phyloP scores from a whole-genome alignment of 352 stramenopile genomes.

The Phytophthora colocasiae region DNA sequence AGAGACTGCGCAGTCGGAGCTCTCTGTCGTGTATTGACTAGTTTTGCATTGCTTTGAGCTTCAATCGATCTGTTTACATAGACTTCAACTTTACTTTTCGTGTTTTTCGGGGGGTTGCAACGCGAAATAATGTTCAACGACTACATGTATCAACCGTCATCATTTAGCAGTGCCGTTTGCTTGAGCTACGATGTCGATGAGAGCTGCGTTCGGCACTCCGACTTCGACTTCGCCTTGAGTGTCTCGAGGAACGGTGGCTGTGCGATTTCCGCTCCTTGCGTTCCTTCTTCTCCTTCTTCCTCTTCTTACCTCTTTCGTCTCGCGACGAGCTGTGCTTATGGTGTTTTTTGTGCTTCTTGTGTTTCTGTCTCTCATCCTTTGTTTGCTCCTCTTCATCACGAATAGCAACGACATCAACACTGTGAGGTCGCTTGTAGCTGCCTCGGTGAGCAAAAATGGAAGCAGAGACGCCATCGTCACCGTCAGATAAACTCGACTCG shows the following conservation, averaged over 20 bases:
- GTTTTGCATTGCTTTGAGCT: constrained; percentile 43
- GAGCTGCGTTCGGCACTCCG: constrained; percentile 22
- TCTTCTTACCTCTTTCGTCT: constrained; percentile 28
- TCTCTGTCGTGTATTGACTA: constrained; percentile 40
- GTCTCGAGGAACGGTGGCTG: constrained; percentile 28
- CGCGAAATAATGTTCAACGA: not conserved
- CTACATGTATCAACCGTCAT: not conserved
- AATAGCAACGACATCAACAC: constrained; percentile 5
- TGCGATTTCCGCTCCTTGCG: constrained; percentile 43
- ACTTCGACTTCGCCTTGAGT: constrained; percentile 40
- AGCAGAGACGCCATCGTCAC: constrained; percentile 18
- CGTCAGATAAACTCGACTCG: constrained; percentile 28
- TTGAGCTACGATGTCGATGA: constrained; percentile 21
- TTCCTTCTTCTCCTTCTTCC: constrained; percentile 38
- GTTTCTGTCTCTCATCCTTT: constrained; percentile 36
- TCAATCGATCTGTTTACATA: constrained; percentile 50
- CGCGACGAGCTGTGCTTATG: constrained; percentile 41
- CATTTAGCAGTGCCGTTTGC: constrained; percentile 8
- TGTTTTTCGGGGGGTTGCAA: not conserved
- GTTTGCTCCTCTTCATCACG: constrained; percentile 12
- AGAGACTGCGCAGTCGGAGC: constrained; percentile 15
- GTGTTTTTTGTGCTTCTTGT: constrained; percentile 52
- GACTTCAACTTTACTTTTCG: constrained; percentile 5
- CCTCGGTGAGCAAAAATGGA: not conserved
- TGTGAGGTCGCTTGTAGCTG: constrained; percentile 21